Conservation (phyloP, 306 rosid genomes). For the Casuarina glauca region DNA sequence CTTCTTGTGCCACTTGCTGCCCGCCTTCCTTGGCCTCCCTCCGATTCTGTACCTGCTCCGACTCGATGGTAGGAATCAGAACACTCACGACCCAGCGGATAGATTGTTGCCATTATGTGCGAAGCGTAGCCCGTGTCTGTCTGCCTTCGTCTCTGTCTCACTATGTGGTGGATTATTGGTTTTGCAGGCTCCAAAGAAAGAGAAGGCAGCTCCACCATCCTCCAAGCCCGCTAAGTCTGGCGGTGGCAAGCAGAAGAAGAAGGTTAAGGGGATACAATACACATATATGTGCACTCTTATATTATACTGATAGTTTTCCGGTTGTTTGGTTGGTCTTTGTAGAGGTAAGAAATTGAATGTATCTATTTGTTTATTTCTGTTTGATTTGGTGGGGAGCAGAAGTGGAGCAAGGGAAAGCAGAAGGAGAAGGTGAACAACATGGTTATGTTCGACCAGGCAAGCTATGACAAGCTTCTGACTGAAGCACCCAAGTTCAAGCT, state of each 20-base stretch:
- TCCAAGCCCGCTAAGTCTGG: constrained; percentile 72
- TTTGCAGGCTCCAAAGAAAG: constrained; percentile 73
- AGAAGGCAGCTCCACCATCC: constrained; percentile 66
- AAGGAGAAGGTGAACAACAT: constrained; percentile 81
- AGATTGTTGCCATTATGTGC: too few relatives aligned
- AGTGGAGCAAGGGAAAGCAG: constrained; percentile 80
- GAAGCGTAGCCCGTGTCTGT: too few relatives aligned
- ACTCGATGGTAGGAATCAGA: too few relatives aligned
- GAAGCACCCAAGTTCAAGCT: constrained; percentile 76
- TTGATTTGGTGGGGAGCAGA: constrained; percentile 34
- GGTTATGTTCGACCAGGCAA: constrained; percentile 61
- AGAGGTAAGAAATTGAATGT: neutral
- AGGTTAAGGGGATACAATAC: constrained; percentile 28
- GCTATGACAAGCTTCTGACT: constrained; percentile 56
- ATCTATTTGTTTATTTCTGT: too few relatives aligned
- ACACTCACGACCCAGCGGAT: too few relatives aligned
- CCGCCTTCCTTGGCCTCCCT: too few relatives aligned
- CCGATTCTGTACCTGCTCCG: too few relatives aligned
- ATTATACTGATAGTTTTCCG: neutral
- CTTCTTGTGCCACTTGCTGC: too few relatives aligned
- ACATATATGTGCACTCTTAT: neutral
- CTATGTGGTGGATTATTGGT: neutral
- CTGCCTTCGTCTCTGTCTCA: neutral
- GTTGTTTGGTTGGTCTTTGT: neutral
- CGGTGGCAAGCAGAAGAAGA: constrained; percentile 80